Conservation (phyloP, 2,329 filamentous ascomycete species). For the Raffaelea arxii region DNA sequence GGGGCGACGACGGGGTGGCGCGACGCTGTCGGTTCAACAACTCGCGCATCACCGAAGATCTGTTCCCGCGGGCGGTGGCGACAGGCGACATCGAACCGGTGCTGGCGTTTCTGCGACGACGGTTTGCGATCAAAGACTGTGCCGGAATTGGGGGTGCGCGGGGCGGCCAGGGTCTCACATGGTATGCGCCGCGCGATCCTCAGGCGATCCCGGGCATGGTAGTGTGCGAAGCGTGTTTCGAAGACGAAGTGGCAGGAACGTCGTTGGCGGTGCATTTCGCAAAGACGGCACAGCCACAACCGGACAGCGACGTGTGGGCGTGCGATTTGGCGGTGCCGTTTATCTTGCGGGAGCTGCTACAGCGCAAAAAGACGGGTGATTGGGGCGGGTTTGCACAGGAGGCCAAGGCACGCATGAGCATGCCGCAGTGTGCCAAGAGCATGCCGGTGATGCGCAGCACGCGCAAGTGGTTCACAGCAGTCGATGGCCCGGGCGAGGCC, state of each 20-base stretch:
- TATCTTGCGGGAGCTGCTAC: constrained; percentile 20
- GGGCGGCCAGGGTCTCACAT: constrained; percentile 19
- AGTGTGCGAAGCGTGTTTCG: constrained; percentile 28
- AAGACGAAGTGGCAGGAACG: constrained; percentile 20
- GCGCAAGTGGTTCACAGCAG: constrained; percentile 23
- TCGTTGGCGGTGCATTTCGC: constrained; percentile 21
- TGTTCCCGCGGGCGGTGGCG: constrained; percentile 23
- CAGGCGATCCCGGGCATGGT: constrained; percentile 22
- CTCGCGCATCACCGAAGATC: constrained; percentile 21
- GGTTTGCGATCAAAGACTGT: constrained; percentile 19
- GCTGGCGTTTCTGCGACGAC: constrained; percentile 19
- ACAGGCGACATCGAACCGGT: constrained; percentile 17
- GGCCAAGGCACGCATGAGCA: constrained; percentile 13
- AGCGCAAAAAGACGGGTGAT: constrained; percentile 15
- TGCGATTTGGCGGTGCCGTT: constrained; percentile 24
- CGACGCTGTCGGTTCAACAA: constrained; percentile 21
- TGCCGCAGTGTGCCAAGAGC: constrained; percentile 4
- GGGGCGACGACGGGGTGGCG: constrained; percentile 7
- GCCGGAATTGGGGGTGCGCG: constrained; percentile 15
- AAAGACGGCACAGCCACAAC: constrained; percentile 12
- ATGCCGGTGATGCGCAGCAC: too few relatives aligned
- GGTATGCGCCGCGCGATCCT: constrained; percentile 20
- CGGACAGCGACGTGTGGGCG: constrained; percentile 19
- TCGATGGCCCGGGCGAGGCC: constrained; percentile 10
- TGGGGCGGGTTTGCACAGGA: constrained; percentile 24